Base-by-base conservation (phyloP, 2,329 filamentous ascomycete genomes). In the Calonectria honghensis region DNA sequence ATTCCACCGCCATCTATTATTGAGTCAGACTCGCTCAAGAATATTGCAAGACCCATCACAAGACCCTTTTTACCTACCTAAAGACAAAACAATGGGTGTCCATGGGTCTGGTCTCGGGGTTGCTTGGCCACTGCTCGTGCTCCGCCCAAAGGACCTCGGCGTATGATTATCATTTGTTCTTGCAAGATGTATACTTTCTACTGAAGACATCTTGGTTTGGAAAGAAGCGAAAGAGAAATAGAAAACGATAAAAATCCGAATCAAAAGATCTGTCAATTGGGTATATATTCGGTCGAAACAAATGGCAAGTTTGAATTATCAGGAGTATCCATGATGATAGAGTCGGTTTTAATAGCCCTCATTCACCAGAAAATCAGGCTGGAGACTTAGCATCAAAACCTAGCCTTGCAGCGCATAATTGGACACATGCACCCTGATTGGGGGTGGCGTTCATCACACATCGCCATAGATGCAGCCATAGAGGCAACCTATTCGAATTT, bases 271-370 rank as follows among this genome's bases (percentile, higher is more conserved):
- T 41, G 10, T 24, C 3, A 11, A n/a, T 10, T 48, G 10, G 7
- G 41, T n/a, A 48, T 48, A 11, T n/a, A 10, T 6, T 6, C 20
- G 24, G 7, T 3, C 3, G 7, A 48, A 48, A 7, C 10, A 6
- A n/a, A 9, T 20, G 6, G 10, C 3, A 6, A n/a, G 2, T n/a
- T 18, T 31, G 1, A 2, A 4, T 6, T 1, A 54, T 13, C 0
- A 6, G 9, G 1, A 20, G 31, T 31, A 31, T 31, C 11, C 51
- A 18, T 29, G 51, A 54, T 20, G 0, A 18, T 20, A 54, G 29
- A 31, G 51, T n/a, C 51, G 6, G 10, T 18, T 54, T 54, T 54
- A 54, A 54, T 27, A 31, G 11, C 29, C 1, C 1, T 31, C 10
- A 16, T 31, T 27, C 9, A 39, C 2, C 20, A 13, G 18, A 31